phyloP scores from a whole-genome alignment of 75 land plant species.

The Adiantum capillusveneris region DNA sequence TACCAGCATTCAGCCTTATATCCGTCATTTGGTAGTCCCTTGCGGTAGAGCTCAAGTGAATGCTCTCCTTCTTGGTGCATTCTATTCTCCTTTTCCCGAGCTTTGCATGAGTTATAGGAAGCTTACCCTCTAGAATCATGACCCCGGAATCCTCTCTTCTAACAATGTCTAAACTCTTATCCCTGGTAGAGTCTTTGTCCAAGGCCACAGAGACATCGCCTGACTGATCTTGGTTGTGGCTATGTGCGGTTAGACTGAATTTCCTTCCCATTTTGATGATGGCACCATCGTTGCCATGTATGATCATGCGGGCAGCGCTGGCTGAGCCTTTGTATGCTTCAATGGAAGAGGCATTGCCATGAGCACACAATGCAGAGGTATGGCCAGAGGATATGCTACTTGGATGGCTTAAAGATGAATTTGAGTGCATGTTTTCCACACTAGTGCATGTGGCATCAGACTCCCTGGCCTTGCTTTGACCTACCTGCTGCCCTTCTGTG shows the following conservation, averaged over 20 bases:
- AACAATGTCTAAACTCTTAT: not conserved
- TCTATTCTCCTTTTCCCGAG: slow-evolving; percentile 2
- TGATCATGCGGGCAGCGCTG: not conserved
- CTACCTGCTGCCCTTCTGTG: not conserved
- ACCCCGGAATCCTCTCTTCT: not conserved
- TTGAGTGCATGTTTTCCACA: too few species aligned
- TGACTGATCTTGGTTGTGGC: not conserved
- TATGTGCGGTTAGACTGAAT: slow-evolving; percentile 2
- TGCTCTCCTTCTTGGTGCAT: slow-evolving; percentile 3
- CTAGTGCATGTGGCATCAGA: not conserved
- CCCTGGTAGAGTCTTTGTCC: not conserved
- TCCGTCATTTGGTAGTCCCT: slow-evolving; percentile 22
- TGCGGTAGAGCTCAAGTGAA: not conserved
- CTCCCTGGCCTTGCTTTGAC: not conserved
- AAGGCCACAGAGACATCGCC: too few species aligned
- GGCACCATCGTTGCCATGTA: slow-evolving; percentile 3
- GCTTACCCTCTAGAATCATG: slow-evolving; percentile 1
- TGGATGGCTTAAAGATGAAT: too few species aligned
- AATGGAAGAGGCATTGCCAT: not conserved
- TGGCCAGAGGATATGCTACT: too few species aligned
- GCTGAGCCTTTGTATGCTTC: not conserved
- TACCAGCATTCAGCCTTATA: slow-evolving; percentile 16
- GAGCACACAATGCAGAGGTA: not conserved
- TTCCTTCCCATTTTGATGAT: slow-evolving; percentile 2
- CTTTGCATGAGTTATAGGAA: not conserved